Conservation (phyloP, 371 early-diverging fungal genomes). For the Coemansia sp. region DNA sequence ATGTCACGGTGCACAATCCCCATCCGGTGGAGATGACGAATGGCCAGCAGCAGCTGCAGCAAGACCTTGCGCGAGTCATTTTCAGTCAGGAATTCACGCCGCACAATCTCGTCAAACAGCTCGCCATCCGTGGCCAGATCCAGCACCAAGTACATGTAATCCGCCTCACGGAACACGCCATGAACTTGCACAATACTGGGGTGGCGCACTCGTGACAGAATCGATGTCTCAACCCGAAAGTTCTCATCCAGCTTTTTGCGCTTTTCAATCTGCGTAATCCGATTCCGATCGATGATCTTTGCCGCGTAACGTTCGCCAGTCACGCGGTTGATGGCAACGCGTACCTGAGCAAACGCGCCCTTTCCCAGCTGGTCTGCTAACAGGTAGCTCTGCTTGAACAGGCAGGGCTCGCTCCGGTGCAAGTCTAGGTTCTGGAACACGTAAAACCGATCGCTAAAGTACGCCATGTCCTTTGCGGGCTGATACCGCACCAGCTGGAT, state of each 20-base stretch:
- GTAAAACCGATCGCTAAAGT: constrained; percentile 36
- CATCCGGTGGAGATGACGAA: constrained; percentile 70
- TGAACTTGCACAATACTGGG: constrained; percentile 62
- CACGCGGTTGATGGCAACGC: constrained; percentile 53
- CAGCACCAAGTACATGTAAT: constrained; percentile 65
- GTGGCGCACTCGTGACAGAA: constrained; percentile 71
- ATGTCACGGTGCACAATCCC: constrained; percentile 80
- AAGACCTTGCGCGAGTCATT: constrained; percentile 77
- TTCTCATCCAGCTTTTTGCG: constrained; percentile 56
- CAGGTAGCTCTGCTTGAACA: constrained; percentile 57
- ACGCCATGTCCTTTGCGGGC: constrained; percentile 49
- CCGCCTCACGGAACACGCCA: constrained; percentile 62
- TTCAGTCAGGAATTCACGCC: constrained; percentile 70
- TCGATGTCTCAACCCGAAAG: constrained; percentile 66
- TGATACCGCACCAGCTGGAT: constrained; percentile 61
- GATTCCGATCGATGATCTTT: constrained; percentile 62
- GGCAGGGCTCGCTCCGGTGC: constrained; percentile 36
- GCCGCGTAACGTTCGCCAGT: constrained; percentile 60
- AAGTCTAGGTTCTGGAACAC: constrained; percentile 51
- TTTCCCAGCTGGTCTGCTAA: constrained; percentile 55
- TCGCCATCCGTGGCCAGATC: constrained; percentile 81
- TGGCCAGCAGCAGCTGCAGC: constrained; percentile 70
- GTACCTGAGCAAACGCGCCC: constrained; percentile 70
- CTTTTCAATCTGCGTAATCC: constrained; percentile 45
- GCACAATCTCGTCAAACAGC: constrained; percentile 86